Evolutionary conservation across 106 monocot species (phyloP), one percentile per base, ranked within the genome.

Genomic region (Ottelia alismoides): DNA sequence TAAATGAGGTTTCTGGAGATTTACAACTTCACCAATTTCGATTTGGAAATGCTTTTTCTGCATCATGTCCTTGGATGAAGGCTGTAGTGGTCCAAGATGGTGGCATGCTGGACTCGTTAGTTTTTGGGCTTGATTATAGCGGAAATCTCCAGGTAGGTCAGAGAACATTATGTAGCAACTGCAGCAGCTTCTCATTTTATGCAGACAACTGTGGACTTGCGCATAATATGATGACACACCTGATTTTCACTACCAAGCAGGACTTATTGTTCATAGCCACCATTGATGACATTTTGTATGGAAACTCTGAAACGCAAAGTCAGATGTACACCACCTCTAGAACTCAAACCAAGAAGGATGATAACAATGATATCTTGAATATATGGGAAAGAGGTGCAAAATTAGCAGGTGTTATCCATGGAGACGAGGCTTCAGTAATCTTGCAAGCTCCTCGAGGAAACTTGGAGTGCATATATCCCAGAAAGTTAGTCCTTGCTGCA

Each of bases 321-420:
- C 79, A 77, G 32, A 60, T 56, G 20, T 53, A 53, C 48, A 60
- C 30, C 20, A 9, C 12, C 40, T 50, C 23, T 53, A 55, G 44
- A 50, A 66, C 20, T 29, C 58, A 26, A 9, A 57, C 49, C 35
- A 27, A 45, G 30, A 58, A 55, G 55, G 59, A 65, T 44, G 85
- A 76, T 51, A 64, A 56, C 51, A 79, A 62, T 62, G 81, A 86
- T 31, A 61, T 53, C 51, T 31, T 86, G 18, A 50, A 57, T 68
- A 63, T 98, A 35, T 98, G 98, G 98, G 98, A 98, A 67, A 85
- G 70, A 65, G 90, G 98, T 9, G 85, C 98, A 53, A 89, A 82
- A 32, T 30, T 98, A 25, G 58, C 74, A 73, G 98, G 90, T 68
- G 82, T 77, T 59, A 53, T 98, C 52, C 85, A 98, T 73, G 98